Evolutionary conservation across 2,329 filamentous ascomycete species (phyloP).

Genomic region (Escovopsis sp.): DNA sequence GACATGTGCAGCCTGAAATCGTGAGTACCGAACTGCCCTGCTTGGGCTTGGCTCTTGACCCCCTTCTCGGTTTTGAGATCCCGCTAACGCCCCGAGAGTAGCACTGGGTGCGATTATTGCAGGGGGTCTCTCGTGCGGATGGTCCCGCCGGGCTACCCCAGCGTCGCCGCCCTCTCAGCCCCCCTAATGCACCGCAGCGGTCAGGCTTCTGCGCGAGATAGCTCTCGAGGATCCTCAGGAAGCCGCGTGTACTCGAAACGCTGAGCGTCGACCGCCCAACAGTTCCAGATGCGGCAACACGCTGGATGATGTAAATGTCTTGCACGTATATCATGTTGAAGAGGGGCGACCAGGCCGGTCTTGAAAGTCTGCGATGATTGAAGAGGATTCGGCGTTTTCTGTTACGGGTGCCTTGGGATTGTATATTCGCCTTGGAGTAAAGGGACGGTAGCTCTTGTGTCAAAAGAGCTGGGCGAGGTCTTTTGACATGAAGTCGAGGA

Average conservation of each 20-base stretch:
- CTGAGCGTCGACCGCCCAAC: neutral
- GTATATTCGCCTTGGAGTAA: no score
- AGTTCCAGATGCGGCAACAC: no score
- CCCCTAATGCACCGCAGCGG: neutral
- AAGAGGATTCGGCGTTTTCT: no score
- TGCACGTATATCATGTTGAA: neutral
- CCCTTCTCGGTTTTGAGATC: neutral
- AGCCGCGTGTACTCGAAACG: slow-evolving; percentile 4
- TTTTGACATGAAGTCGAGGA: no score
- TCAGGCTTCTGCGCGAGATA: slow-evolving; percentile 1
- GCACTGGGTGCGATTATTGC: slow-evolving; percentile 6
- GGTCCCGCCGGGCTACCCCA: slow-evolving; percentile 5
- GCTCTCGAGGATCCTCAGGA: slow-evolving; percentile 1
- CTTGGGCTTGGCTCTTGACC: no score
- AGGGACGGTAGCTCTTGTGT: no score
- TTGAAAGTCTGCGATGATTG: slow-evolving; percentile 2
- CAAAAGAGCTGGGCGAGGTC: no score
- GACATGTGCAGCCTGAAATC: slow-evolving; percentile 9
- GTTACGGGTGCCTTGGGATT: no score
- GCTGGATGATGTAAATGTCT: neutral
- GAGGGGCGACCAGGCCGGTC: neutral
- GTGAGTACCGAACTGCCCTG: slow-evolving; percentile 1
- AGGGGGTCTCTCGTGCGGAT: slow-evolving; percentile 7
- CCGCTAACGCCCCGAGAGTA: neutral
- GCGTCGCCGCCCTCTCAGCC: neutral